Evolutionary conservation across 148 eudicot genomes (phyloP), one percentile per base, ranked within the genome.

Genomic region (Talinum fruticosum): DNA sequence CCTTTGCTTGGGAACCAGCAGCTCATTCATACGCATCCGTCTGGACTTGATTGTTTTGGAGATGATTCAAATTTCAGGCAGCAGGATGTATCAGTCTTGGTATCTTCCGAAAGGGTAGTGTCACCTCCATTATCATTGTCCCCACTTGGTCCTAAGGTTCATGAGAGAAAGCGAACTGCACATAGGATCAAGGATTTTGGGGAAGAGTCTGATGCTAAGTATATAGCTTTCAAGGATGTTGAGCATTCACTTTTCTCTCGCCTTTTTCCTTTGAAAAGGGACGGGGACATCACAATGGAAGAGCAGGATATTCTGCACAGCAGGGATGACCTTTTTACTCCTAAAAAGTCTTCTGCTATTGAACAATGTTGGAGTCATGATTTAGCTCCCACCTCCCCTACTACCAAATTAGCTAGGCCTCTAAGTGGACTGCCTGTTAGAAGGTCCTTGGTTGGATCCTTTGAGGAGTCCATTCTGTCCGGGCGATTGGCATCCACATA

Each of bases 371-470:
- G 74, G 78, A 64, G 37, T 65, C 83, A 79, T 57, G 88, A 82
- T 81, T 83, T 85, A 68, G 35, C 73, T 38, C 53, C 28, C 77
- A 30, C 54, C 29, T 76, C 78, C 34, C 88, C 83, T 28, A 76
- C 77, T 70, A 78, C 81, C 23, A 93, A 86, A 80, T 72, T 81
- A 3, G 80, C 79, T 37, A 85, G 87, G 80, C 74, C 81, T 78
- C 71, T 87, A 41, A 86, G 88, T 79, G 94, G 90, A 54, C 84
- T 79, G 45, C 87, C 90, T 66, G 92, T 90, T 47, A 90, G 90
- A 84, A 90, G 97, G 83, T 93, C 99, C 29, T 87, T 93, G 84
- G 88, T 96, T 86, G 99, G 99, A 78, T 96, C 99, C 73, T 96
- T 96, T 85, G 99, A 96, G 87, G 99, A 96, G 87, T 96, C 94